Evolutionary conservation across 2,329 filamentous ascomycete species (phyloP).

Genomic region (Aureobasidium pullulans): DNA sequence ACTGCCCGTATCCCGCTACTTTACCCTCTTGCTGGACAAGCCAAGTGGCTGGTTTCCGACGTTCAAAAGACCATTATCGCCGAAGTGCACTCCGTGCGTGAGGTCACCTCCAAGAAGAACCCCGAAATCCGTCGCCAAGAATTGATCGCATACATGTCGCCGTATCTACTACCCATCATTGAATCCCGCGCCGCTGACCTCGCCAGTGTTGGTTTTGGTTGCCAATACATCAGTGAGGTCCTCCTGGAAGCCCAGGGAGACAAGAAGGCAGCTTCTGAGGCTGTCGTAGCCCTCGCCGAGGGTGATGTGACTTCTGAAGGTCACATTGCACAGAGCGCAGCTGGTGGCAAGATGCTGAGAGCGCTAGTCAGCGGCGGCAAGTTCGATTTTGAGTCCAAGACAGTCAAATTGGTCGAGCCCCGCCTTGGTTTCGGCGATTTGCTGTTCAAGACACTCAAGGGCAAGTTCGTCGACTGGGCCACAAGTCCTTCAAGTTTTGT

Average conservation of each 20-base stretch:
- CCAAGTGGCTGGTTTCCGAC: constrained; percentile 56
- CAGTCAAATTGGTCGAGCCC: constrained; percentile 62
- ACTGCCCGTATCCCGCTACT: constrained; percentile 62
- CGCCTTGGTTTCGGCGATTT: constrained; percentile 71
- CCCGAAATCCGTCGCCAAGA: constrained; percentile 67
- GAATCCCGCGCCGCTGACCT: constrained; percentile 60
- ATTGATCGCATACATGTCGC: constrained; percentile 65
- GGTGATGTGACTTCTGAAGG: constrained; percentile 35
- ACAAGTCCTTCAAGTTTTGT: constrained; percentile 81
- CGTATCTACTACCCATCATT: constrained; percentile 67
- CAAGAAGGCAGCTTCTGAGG: constrained; percentile 65
- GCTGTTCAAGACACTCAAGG: constrained; percentile 75
- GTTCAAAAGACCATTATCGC: constrained; percentile 61
- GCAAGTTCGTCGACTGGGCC: constrained; percentile 72
- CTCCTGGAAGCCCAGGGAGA: constrained; percentile 70
- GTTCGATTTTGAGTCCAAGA: constrained; percentile 69
- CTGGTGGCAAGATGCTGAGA: constrained; percentile 79
- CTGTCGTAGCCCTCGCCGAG: constrained; percentile 46
- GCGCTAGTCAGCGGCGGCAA: constrained; percentile 81
- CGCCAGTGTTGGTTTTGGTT: constrained; percentile 69
- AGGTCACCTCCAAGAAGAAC: constrained; percentile 88
- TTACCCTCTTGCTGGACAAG: constrained; percentile 65
- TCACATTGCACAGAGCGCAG: constrained; percentile 55
- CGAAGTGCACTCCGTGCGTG: constrained; percentile 71
- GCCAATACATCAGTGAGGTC: constrained; percentile 77